A percentile compares a stretch with the other conserved stretches of the same genome.
These are phyloP conservation scores for Cucurbita argyrosperma DNA, from an alignment of 306 rosid genomes.

Conservation along the genomic window DNA sequence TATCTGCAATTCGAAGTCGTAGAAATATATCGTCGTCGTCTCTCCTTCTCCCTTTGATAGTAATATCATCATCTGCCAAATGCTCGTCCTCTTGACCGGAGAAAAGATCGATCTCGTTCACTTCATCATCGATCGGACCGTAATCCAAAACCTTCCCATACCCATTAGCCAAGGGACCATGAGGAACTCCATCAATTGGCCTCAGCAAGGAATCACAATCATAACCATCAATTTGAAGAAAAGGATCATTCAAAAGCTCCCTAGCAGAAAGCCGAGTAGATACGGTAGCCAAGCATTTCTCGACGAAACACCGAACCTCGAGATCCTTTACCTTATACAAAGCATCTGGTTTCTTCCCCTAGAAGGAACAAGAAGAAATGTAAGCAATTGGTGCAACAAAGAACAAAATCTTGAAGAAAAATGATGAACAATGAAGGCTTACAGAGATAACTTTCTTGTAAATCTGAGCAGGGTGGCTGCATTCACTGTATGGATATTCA, in stretches of 20 bases:
- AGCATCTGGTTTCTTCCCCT: conserved; percentile 85
- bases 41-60: conserved; percentile 58
- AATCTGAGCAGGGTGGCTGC: conserved; percentile 84
- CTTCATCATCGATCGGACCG: conserved; percentile 20
- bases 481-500: conserved; percentile 94
- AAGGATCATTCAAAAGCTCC: conserved; percentile 76
- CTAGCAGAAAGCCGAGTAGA: conserved; percentile 68
- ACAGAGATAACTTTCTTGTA: conserved; percentile 89
- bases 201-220: conserved; percentile 43
- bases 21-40: conserved; percentile 68
- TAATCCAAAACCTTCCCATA: conserved; percentile 29
- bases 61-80: conserved; percentile 43
- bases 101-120: conserved; percentile 54
- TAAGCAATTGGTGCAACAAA: conserved; percentile 1
- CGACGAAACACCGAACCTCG: conserved; percentile 63
- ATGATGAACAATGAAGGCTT: conserved; percentile 16
- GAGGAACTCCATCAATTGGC: conserved; percentile 23
- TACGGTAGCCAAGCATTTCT: conserved; percentile 76
- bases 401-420: background rate
- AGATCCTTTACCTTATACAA: conserved; percentile 59
- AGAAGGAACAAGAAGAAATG: conserved; percentile 4
- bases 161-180: conserved; percentile 24
- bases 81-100: conserved; percentile 54
- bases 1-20: conserved; percentile 83
- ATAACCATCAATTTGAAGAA: conserved; percentile 66